phyloP scores from a whole-genome alignment of 192 early-diverging fungal species.

The Coemansia sp. region DNA sequence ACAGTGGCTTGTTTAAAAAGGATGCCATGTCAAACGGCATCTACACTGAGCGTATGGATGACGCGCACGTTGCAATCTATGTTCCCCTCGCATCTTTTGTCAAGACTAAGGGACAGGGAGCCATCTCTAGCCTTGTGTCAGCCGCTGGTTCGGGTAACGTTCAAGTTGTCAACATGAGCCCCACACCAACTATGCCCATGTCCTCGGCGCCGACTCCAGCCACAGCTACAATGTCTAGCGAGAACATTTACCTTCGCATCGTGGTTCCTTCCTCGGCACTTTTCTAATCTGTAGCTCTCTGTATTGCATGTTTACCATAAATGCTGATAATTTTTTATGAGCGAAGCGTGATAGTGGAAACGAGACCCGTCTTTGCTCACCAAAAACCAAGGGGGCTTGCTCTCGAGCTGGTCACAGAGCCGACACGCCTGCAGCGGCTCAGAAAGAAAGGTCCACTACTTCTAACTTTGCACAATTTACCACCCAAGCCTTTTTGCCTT shows the following conservation, averaged over 20 bases:
- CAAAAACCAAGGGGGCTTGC: neutral
- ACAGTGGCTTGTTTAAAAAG: conserved; percentile 20
- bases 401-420: neutral
- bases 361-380: too few relatives aligned
- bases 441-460: neutral
- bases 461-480: neutral
- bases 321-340: neutral
- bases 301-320: neutral
- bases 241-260: conserved; percentile 32
- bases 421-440: neutral
- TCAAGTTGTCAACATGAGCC: conserved; percentile 30
- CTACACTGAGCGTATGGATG: conserved; percentile 31
- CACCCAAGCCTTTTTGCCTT: neutral
- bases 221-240: conserved; percentile 5
- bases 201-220: conserved; percentile 37
- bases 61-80: conserved; percentile 28
- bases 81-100: conserved; percentile 28
- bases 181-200: conserved; percentile 20
- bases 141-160: conserved; percentile 15
- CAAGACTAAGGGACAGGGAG: conserved; percentile 22
- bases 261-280: conserved; percentile 21
- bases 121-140: conserved; percentile 25
- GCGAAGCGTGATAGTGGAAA: too few relatives aligned
- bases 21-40: conserved; percentile 18
- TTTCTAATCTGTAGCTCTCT: neutral